Evolutionary conservation across 2,329 filamentous ascomycete genomes (phyloP).

Genomic region (Colletotrichum lini): DNA sequence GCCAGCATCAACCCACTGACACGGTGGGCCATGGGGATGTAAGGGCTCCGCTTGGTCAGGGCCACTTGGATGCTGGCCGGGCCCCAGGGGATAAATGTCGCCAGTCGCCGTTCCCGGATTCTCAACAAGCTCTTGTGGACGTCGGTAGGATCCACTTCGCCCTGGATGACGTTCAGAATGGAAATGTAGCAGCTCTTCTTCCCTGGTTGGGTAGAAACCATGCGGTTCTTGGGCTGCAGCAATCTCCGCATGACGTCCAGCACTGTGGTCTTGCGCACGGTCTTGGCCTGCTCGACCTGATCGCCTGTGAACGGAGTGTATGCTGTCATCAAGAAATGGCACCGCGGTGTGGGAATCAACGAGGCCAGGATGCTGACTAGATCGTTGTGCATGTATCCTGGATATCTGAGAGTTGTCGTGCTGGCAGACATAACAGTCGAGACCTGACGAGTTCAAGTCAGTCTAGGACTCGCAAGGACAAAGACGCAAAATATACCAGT

Average conservation of each 20-base stretch:
- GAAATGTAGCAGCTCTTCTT: constrained; percentile 99
- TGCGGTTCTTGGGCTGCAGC: constrained; percentile 97
- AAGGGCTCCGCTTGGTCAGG: constrained; percentile 95
- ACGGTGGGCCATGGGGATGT: constrained; percentile 92
- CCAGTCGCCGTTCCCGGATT: constrained; percentile 93
- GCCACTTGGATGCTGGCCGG: constrained; percentile 98
- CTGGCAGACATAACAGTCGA: constrained; percentile 99
- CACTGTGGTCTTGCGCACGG: constrained; percentile 97
- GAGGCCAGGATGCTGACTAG: constrained; percentile 97
- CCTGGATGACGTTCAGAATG: constrained; percentile 98
- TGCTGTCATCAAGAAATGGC: constrained; percentile 98
- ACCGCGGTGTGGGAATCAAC: constrained; percentile 94
- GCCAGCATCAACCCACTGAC: constrained; percentile 98
- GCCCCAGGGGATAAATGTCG: constrained; percentile 98
- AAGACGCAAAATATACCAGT: constrained; percentile 67
- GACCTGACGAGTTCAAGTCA: constrained; percentile 63
- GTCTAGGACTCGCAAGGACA: neutral
- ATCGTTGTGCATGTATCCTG: constrained; percentile 99
- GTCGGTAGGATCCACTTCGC: constrained; percentile 97
- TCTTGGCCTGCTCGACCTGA: constrained; percentile 96
- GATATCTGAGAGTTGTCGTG: constrained; percentile 95
- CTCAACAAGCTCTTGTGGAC: constrained; percentile 98
- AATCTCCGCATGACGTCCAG: constrained; percentile 97
- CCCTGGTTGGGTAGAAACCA: constrained; percentile 95
- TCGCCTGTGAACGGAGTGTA: constrained; percentile 98